phyloP scores from a whole-genome alignment of 768 basidiomycete species.

The Tylopilus subfusipes region DNA sequence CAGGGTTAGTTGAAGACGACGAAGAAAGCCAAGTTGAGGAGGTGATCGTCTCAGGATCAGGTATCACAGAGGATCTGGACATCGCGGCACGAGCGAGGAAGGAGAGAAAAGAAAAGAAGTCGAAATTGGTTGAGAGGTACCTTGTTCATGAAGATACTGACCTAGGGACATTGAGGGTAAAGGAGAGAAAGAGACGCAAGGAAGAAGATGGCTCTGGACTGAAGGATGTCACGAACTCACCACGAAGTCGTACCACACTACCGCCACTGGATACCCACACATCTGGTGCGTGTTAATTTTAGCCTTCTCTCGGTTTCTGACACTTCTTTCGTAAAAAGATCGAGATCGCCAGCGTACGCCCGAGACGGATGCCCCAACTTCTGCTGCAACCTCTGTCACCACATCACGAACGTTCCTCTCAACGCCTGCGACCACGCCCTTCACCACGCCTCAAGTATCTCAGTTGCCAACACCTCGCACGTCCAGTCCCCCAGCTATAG shows the following conservation, averaged over 20 bases:
- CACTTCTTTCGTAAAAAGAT: conserved; percentile 23
- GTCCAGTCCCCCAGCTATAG: conserved; percentile 43
- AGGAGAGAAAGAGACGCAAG: conserved; percentile 41
- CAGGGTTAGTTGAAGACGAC: conserved; percentile 53
- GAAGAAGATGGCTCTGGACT: conserved; percentile 39
- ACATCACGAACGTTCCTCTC: conserved; percentile 40
- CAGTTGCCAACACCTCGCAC: conserved; percentile 49
- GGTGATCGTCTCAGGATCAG: conserved; percentile 16
- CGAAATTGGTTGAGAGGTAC: conserved; percentile 20
- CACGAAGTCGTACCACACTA: conserved; percentile 35
- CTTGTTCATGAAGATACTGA: conserved; percentile 21
- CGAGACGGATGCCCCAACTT: conserved; percentile 36
- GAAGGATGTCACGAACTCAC: conserved; percentile 65
- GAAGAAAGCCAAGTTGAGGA: conserved; percentile 46
- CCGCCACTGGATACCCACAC: conserved; percentile 36
- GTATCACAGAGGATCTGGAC: conserved; percentile 16
- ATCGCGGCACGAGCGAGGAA: conserved; percentile 34
- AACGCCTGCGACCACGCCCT: conserved; percentile 43
- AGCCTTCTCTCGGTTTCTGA: conserved; percentile 11
- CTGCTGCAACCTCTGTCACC: conserved; percentile 33
- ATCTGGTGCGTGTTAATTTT: conserved; percentile 30
- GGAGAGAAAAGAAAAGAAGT: conserved; percentile 39
- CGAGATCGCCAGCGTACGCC: conserved; percentile 37
- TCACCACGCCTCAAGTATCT: conserved; percentile 31
- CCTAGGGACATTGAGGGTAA: conserved; percentile 25